Evolutionary conservation across 2,329 filamentous ascomycete genomes (phyloP).

Genomic region (Chaetomium sp.): DNA sequence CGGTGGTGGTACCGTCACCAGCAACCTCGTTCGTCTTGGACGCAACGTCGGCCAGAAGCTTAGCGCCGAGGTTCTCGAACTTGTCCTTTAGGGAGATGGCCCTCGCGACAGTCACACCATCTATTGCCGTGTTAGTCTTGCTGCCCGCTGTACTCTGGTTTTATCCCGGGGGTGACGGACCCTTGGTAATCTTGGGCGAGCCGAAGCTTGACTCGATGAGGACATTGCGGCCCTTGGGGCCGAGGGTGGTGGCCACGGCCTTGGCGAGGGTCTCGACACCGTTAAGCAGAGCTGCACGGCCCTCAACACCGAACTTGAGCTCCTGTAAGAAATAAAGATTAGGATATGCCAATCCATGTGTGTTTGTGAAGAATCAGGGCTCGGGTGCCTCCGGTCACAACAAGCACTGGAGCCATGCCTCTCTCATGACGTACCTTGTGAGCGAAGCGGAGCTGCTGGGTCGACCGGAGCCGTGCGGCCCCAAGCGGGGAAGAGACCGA

Average conservation of each 20-base stretch:
- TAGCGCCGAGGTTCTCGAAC: constrained; percentile 98
- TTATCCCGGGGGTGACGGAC: constrained; percentile 48
- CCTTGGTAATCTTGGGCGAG: constrained; percentile 99
- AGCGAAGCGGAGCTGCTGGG: constrained; percentile 92
- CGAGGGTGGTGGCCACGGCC: constrained; percentile 93
- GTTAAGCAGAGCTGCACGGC: constrained; percentile 80
- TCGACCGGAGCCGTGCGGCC: constrained; percentile 64
- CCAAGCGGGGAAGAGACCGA: constrained; percentile 71
- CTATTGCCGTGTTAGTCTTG: constrained; percentile 46
- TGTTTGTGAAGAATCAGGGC: background rate
- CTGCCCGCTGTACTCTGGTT: background rate
- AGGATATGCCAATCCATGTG: constrained; percentile 34
- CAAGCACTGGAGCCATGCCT: background rate
- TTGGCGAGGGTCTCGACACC: constrained; percentile 97
- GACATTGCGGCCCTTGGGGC: constrained; percentile 97
- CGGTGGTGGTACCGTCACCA: constrained; percentile 97
- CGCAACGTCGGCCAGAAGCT: constrained; percentile 94
- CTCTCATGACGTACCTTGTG: constrained; percentile 74
- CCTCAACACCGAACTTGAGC: constrained; percentile 97
- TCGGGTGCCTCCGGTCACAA: background rate
- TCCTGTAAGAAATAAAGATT: constrained; percentile 61
- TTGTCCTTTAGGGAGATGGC: constrained; percentile 95
- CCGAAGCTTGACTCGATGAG: constrained; percentile 98
- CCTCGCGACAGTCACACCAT: constrained; percentile 87
- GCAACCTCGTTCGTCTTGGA: constrained; percentile 99